A percentile compares a stretch with the other conserved stretches of the same genome.
Evolutionary conservation across 495 filamentous ascomycete genomes (phyloP).

Genomic region (Penicillium daleae): DNA sequence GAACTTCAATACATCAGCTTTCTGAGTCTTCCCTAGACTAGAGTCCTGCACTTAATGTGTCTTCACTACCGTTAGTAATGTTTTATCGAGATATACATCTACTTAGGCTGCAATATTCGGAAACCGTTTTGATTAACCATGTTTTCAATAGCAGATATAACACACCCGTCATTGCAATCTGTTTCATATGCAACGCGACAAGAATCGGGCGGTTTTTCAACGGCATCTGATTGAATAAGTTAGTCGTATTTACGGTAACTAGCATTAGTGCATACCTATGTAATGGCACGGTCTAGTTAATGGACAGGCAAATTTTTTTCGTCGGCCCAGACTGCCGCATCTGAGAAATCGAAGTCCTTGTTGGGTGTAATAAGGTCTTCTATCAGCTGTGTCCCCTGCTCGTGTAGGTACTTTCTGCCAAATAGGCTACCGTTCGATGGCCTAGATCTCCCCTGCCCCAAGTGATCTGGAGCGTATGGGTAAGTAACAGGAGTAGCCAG

Average conservation of each 20-base stretch:
- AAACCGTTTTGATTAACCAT: background rate
- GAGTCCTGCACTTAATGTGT: background rate
- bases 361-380: background rate
- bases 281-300: background rate
- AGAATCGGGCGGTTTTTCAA: background rate
- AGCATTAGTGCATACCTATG: background rate
- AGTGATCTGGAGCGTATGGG: background rate
- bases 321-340: background rate
- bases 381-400: background rate
- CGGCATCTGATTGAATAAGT: background rate
- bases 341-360: background rate
- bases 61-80: background rate
- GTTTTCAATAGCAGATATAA: background rate
- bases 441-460: background rate
- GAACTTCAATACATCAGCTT: conserved; percentile 11
- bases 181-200: background rate
- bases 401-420: background rate
- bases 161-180: background rate
- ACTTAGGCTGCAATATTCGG: background rate
- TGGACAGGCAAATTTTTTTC: background rate
- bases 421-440: background rate
- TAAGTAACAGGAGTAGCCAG: background rate
- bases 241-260: background rate
- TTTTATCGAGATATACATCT: background rate
- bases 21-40: conserved; percentile 7